Conservation (phyloP, 2,329 filamentous ascomycete species). For the Aspergillus sp. region DNA sequence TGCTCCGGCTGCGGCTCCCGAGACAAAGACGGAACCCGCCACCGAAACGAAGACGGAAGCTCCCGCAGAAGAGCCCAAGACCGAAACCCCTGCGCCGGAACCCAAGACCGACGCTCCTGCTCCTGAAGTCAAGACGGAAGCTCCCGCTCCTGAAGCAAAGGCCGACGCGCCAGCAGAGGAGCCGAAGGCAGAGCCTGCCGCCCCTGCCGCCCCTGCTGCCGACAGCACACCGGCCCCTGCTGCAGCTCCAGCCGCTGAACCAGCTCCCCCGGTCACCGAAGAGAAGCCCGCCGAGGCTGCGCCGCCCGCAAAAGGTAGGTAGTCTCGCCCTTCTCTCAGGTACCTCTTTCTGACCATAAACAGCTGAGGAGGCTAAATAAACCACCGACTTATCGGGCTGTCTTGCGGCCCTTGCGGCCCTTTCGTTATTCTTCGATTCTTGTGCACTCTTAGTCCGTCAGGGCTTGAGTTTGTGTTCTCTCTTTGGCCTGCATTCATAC, state of each 20-base stretch:
- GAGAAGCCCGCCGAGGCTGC: slow-evolving; percentile 14
- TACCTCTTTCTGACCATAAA: slow-evolving; percentile 5
- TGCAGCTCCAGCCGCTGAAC: neutral
- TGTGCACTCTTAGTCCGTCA: neutral
- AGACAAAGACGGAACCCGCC: slow-evolving; percentile 6
- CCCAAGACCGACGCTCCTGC: slow-evolving; percentile 5
- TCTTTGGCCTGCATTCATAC: slow-evolving; percentile 13
- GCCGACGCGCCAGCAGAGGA: slow-evolving; percentile 1
- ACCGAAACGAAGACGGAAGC: slow-evolving; percentile 2
- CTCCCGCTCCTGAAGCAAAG: slow-evolving; percentile 5
- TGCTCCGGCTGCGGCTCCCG: slow-evolving; percentile 9
- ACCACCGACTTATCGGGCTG: neutral
- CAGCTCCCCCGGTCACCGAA: neutral
- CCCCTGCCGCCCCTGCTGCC: slow-evolving; percentile 4
- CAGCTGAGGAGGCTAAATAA: slow-evolving; percentile 10
- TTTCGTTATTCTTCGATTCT: neutral
- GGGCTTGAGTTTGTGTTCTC: neutral
- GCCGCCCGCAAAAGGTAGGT: slow-evolving; percentile 11
- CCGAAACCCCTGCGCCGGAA: slow-evolving; percentile 7
- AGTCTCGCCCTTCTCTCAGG: neutral
- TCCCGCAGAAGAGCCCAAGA: slow-evolving; percentile 1
- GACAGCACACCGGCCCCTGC: slow-evolving; percentile 1
- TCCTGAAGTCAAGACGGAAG: slow-evolving; percentile 9
- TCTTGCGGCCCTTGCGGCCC: neutral
- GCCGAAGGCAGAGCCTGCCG: slow-evolving; percentile 8